A percentile compares a stretch with the other conserved stretches of the same genome.
These are phyloP conservation scores for Cydonia oblonga DNA, from an alignment of 331 rosid genomes.

Conservation along the genomic window DNA sequence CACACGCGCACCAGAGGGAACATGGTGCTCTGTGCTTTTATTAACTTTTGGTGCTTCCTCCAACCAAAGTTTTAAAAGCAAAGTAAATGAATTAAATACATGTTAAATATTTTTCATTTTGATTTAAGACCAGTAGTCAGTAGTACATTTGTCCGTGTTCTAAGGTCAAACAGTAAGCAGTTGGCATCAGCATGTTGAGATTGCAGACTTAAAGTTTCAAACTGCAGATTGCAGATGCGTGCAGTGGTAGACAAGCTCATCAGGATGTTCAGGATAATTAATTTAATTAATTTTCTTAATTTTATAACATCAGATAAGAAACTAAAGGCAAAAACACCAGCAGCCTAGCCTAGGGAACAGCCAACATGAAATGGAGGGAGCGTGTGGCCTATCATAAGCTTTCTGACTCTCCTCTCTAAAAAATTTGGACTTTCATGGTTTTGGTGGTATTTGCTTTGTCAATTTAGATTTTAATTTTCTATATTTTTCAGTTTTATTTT, in stretches of 20 bases:
- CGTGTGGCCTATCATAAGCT: background rate
- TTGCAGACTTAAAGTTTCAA: constrained; percentile 1
- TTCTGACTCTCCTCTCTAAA: background rate
- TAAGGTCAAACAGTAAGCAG: constrained; percentile 6
- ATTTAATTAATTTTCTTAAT: background rate
- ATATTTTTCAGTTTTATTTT: background rate
- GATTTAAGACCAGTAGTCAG: background rate
- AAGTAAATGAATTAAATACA: background rate
- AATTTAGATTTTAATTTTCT: background rate
- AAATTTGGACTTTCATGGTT: background rate
- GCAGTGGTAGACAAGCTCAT: background rate
- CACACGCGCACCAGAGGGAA: constrained; percentile 11
- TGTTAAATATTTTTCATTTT: background rate
- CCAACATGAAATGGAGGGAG: too few species aligned
- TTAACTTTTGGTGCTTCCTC: background rate
- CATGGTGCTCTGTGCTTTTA: constrained; percentile 17
- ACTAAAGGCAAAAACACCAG: background rate
- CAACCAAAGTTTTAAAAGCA: background rate
- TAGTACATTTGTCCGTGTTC: background rate
- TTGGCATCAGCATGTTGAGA: background rate
- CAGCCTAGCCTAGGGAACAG: background rate
- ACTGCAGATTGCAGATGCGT: background rate
- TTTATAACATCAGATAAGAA: background rate
- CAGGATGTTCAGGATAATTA: background rate
- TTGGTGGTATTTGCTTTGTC: background rate